phyloP scores from a whole-genome alignment of 345 rosid genomes.

The Mercurialis annua region DNA sequence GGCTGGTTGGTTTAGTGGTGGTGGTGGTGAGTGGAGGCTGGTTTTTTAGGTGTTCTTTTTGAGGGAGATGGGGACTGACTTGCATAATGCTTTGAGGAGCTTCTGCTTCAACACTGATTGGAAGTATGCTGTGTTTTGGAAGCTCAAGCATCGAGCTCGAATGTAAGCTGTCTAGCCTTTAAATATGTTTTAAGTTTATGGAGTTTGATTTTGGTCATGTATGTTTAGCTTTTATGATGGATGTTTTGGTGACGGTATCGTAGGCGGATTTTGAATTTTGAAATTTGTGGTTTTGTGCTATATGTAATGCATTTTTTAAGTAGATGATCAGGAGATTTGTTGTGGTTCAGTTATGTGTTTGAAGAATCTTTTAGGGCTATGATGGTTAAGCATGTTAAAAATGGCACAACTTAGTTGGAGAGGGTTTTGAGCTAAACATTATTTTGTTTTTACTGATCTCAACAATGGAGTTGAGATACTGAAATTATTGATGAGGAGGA shows the following conservation, averaged over 20 bases:
- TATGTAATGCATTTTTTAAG: background rate
- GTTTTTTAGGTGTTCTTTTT: slow-evolving; percentile 16
- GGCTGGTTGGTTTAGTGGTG: slow-evolving; percentile 2
- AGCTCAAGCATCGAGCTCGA: slow-evolving; percentile 69
- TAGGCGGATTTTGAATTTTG: background rate
- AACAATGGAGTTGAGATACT: background rate
- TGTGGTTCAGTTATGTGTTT: background rate
- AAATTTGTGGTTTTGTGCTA: background rate
- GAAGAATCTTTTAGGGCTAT: background rate
- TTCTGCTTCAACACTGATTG: slow-evolving; percentile 74
- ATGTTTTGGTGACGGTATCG: background rate
- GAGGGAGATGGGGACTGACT: slow-evolving; percentile 48
- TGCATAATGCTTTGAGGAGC: slow-evolving; percentile 57
- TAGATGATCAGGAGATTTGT: slow-evolving; percentile 1
- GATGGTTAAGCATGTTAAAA: background rate
- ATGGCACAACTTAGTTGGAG: background rate
- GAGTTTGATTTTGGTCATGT: background rate
- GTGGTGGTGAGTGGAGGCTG: slow-evolving; percentile 16
- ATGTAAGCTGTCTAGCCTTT: slow-evolving; percentile 43
- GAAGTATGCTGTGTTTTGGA: slow-evolving; percentile 91
- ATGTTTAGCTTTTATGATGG: background rate
- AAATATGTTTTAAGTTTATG: background rate
- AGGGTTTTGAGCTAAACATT: background rate
- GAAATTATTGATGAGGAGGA: background rate
- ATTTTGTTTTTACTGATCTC: background rate